phyloP scores from a whole-genome alignment of 2,329 filamentous ascomycete genomes.

The Phialemoniopsis sp. region DNA sequence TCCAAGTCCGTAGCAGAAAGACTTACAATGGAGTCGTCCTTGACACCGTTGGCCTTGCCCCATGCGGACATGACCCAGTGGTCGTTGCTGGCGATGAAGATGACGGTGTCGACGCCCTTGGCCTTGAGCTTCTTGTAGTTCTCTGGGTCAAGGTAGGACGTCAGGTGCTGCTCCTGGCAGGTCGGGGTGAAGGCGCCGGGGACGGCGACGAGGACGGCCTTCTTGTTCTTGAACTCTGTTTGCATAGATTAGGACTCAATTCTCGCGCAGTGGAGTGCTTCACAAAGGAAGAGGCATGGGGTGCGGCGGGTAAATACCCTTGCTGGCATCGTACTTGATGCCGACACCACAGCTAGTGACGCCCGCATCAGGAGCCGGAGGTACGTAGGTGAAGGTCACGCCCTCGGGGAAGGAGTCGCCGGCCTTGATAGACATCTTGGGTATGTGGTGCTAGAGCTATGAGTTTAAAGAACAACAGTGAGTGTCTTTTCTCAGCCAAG shows the following conservation, averaged over 20 bases:
- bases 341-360: slow-evolving; percentile 77
- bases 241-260: no score
- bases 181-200: slow-evolving; percentile 80
- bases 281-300: neutral
- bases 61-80: slow-evolving; percentile 83
- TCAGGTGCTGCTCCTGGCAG: slow-evolving; percentile 77
- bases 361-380: slow-evolving; percentile 65
- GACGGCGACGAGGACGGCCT: slow-evolving; percentile 51
- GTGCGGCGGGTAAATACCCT: slow-evolving; percentile 39
- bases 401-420: slow-evolving; percentile 81
- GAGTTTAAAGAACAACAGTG: no score
- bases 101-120: slow-evolving; percentile 80
- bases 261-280: no score
- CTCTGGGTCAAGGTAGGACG: slow-evolving; percentile 63
- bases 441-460: no score
- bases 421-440: slow-evolving; percentile 50
- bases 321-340: slow-evolving; percentile 73
- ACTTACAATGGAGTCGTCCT: slow-evolving; percentile 59
- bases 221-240: slow-evolving; percentile 53
- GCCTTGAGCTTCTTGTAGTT: slow-evolving; percentile 66
- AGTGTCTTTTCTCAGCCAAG: no score
- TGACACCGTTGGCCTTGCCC: slow-evolving; percentile 82
- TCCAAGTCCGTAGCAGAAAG: neutral
- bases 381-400: slow-evolving; percentile 80
- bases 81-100: slow-evolving; percentile 82